These are phyloP conservation scores for Canavalia gladiata DNA, from an alignment of 306 rosid species.

Conservation along the genomic window DNA sequence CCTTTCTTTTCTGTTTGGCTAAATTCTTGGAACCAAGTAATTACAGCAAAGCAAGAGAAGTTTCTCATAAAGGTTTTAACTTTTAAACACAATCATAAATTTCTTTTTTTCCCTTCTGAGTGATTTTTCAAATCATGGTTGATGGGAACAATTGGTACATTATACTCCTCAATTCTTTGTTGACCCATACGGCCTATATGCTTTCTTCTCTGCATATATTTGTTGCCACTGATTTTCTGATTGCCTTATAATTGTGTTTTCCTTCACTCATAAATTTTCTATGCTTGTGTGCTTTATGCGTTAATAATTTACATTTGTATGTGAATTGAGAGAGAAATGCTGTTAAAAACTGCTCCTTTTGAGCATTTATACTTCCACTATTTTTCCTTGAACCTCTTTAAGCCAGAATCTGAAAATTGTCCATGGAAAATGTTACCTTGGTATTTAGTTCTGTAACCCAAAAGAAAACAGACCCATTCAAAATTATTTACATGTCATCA, in stretches of 20 bases:
- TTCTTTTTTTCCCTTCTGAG: neutral
- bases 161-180: neutral
- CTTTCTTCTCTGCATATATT: neutral
- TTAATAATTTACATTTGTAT: neutral
- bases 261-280: neutral
- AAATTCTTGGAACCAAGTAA: neutral
- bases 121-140: neutral
- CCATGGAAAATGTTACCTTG: neutral
- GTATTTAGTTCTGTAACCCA: slow-evolving; percentile 22
- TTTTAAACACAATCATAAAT: neutral
- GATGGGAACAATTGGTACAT: neutral
- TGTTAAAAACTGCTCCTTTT: neutral
- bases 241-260: neutral
- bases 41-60: neutral
- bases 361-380: neutral
- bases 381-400: neutral
- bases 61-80: slow-evolving; percentile 3
- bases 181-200: neutral
- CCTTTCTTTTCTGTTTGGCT: neutral
- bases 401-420: neutral
- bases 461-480: neutral
- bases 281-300: neutral
- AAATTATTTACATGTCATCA: neutral
- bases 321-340: neutral
- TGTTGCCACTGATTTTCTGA: neutral